phyloP scores from a whole-genome alignment of 345 rosid genomes.

The Anacardium occidentale region DNA sequence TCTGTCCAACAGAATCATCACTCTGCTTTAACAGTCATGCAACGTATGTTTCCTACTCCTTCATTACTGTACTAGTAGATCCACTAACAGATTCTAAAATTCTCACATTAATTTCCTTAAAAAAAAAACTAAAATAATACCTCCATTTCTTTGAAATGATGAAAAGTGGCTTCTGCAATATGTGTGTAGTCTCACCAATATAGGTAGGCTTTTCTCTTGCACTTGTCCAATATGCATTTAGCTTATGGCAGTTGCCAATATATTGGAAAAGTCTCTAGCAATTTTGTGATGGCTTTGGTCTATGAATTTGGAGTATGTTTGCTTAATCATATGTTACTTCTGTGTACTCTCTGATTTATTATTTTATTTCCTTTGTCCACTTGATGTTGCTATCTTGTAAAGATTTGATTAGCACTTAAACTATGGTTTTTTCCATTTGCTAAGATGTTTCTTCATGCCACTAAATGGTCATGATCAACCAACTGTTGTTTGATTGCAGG shows the following conservation, averaged over 20 bases:
- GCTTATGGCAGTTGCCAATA: background rate
- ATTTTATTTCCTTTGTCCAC: background rate
- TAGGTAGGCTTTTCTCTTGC: background rate
- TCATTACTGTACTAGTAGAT: background rate
- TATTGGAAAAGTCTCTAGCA: background rate
- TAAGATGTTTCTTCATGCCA: slow-evolving; percentile 7
- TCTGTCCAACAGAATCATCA: slow-evolving; percentile 80
- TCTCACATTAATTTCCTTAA: background rate
- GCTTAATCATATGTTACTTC: background rate
- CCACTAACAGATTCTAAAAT: background rate
- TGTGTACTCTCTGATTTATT: background rate
- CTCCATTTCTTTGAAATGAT: background rate
- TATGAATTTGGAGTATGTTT: slow-evolving; percentile 1
- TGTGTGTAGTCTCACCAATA: background rate
- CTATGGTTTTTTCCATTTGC: slow-evolving; percentile 1
- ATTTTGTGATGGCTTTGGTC: background rate
- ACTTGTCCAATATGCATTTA: background rate
- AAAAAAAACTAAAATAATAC: background rate
- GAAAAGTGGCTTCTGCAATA: background rate
- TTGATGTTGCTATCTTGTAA: background rate
- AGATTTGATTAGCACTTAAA: background rate
- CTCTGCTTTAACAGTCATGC: slow-evolving; percentile 84
- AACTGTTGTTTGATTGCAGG: slow-evolving; percentile 45
- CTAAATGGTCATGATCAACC: background rate
- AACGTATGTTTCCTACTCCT: slow-evolving; percentile 52